Evolutionary conservation across 1,139 yeast genomes (phyloP), one percentile per base, ranked within the genome.

Genomic region (Debaryomyces robertsiae): DNA sequence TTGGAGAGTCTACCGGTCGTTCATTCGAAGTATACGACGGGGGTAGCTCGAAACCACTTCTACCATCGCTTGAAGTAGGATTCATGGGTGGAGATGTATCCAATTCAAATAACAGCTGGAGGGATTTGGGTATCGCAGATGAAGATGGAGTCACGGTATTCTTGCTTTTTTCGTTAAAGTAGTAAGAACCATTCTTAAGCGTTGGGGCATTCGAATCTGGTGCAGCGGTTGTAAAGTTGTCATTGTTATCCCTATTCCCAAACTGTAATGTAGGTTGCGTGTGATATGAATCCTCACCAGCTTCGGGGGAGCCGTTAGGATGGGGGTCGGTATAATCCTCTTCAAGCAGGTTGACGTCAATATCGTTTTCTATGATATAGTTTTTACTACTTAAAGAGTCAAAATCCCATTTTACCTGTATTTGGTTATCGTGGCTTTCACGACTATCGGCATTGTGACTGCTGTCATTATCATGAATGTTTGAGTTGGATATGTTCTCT

Each of bases 371-470:
- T 39, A 81, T 64, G 41, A 85, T 82, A 54, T 84, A 84, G 49
- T 84, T 91, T 29, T 80, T 75, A 37, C 87, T 78, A 54, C 84
- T 82, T 43, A 85, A 63, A 1, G 93, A 84, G 58, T 86, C 94
- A 53, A 87, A 87, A 62, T 86, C 95, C 95, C 95, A 87, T 60
- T 84, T 84, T n/a, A 84, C 81, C 48, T 80, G 88, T n/a, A 78
- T 65, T 33, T 68, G 69, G 29, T 61, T 65, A 13, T 46, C 49
- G 42, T 44, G 41, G 29, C 61, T 65, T 11, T 46, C 49, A 43
- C 44, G 41, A 13, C 48, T 51, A 19, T 49, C 51, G 13, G 54
- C 53, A 15, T 50, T 6, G 6, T 10, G 14, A 11, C 5, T 25
- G n/a, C 48, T 51, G 18, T 49, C 51, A 14, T 54, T 52, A 16